Conservation (phyloP, 345 rosid species). For the Arabis hirsuta region DNA sequence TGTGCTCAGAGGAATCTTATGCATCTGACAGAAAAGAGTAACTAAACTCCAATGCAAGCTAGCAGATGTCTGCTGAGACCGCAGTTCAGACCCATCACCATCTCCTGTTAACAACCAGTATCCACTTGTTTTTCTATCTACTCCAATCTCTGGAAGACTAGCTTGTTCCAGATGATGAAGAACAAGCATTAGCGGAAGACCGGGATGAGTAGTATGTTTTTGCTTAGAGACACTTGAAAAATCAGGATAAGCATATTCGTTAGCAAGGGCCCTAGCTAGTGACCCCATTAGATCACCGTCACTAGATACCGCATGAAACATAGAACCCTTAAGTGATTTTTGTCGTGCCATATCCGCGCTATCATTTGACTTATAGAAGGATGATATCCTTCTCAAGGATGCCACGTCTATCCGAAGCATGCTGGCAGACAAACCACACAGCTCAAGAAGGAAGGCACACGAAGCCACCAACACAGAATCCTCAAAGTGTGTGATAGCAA, state of each 20-base stretch:
- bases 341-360: slow-evolving; percentile 52
- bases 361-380: slow-evolving; percentile 63
- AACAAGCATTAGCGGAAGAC: slow-evolving; percentile 71
- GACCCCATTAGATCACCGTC: slow-evolving; percentile 72
- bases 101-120: slow-evolving; percentile 84
- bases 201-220: slow-evolving; percentile 53
- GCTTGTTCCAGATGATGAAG: slow-evolving; percentile 94
- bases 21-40: slow-evolving; percentile 86
- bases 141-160: slow-evolving; percentile 68
- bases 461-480: slow-evolving; percentile 86
- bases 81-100: slow-evolving; percentile 86
- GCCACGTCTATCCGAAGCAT: slow-evolving; percentile 83
- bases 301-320: slow-evolving; percentile 56
- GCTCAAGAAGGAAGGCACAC: slow-evolving; percentile 83
- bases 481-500: slow-evolving; percentile 85
- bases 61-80: slow-evolving; percentile 85
- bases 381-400: slow-evolving; percentile 81
- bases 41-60: slow-evolving; percentile 94
- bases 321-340: slow-evolving; percentile 61
- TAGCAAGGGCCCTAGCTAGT: slow-evolving; percentile 87
- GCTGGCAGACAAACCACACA: slow-evolving; percentile 88
- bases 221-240: slow-evolving; percentile 48
- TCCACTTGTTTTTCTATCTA: slow-evolving; percentile 83
- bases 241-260: slow-evolving; percentile 69
- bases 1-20: slow-evolving; percentile 86